Evolutionary conservation across 129 eudicot genomes (phyloP), one percentile per base, ranked within the genome.

Genomic region (Chrysanthemum seticuspe): DNA sequence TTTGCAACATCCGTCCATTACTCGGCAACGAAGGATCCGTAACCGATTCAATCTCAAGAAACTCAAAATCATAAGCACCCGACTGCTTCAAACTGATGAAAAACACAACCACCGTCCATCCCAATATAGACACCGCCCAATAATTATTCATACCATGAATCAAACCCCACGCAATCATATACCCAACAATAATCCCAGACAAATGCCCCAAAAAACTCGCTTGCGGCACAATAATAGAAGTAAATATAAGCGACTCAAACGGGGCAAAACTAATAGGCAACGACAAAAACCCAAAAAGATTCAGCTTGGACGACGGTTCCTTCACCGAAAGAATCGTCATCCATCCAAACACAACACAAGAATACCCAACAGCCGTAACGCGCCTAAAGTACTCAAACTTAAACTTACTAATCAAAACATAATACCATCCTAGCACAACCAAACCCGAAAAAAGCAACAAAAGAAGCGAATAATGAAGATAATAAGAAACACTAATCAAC

Each of bases 341-440:
- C 99, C 96, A 94, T 11, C 99, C 97, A 34, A 94, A 94, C 66
- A 94, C 99, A 61, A 94, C 99, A 76, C 99, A 94, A 11, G 99
- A 94, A 72, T 94, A 94, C 67, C 99, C 99, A 68, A 94, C 97
- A 67, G 97, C 97, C 1, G 99, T 94, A 34, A 94, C 99, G 68
- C 97, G 78, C 60, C 97, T 74, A 67, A 94, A 94, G 77, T 94
- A 88, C 68, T 94, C 97, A 0, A 94, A 12, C 83, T 88, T 94
- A 76, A 94, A 88, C 72, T 79, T 78, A 62, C 76, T 86, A 58
- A 90, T 90, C 71, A 94, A 62, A 72, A 90, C 58, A 81, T 94
- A 97, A 62, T 94, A 94, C 23, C 90, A 66, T 18, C 86, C 97
- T 21, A 94, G 58, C 49, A 94, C 99, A 2, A 94, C 62, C 25